Conservation (phyloP, 768 basidiomycete genomes). For the Gautieria morchelliformis region DNA sequence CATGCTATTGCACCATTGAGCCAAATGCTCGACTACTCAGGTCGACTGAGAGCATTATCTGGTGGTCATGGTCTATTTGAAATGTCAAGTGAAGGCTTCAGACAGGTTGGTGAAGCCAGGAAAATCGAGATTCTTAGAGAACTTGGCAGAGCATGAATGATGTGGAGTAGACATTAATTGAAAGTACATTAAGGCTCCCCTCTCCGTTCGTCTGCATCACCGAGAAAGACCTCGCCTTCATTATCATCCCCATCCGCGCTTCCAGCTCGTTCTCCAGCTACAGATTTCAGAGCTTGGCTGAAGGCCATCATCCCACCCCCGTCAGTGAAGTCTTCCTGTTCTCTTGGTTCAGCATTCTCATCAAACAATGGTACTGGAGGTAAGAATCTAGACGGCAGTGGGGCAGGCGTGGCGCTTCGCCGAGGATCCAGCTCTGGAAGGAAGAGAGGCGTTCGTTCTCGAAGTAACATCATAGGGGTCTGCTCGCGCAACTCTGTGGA, state of each 20-base stretch:
- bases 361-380: slow-evolving; percentile 37
- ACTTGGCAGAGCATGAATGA: slow-evolving; percentile 59
- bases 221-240: slow-evolving; percentile 65
- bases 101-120: slow-evolving; percentile 48
- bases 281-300: slow-evolving; percentile 58
- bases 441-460: slow-evolving; percentile 60
- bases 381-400: slow-evolving; percentile 19
- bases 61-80: slow-evolving; percentile 80
- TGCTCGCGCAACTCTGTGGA: slow-evolving; percentile 21
- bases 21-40: slow-evolving; percentile 73
- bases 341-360: slow-evolving; percentile 24
- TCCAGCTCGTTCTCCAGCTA: slow-evolving; percentile 46
- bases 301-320: slow-evolving; percentile 61
- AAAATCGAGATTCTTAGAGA: slow-evolving; percentile 67
- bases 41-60: slow-evolving; percentile 65
- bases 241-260: slow-evolving; percentile 72
- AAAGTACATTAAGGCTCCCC: slow-evolving; percentile 31
- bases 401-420: slow-evolving; percentile 30
- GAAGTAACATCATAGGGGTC: slow-evolving; percentile 13
- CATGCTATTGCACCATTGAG: slow-evolving; percentile 70
- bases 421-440: slow-evolving; percentile 50
- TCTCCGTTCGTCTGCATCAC: slow-evolving; percentile 71
- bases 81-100: slow-evolving; percentile 71
- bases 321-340: slow-evolving; percentile 23
- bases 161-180: background rate